These are phyloP conservation scores for Vigna trinervia DNA, from an alignment of 306 rosid genomes.

Conservation along the genomic window DNA sequence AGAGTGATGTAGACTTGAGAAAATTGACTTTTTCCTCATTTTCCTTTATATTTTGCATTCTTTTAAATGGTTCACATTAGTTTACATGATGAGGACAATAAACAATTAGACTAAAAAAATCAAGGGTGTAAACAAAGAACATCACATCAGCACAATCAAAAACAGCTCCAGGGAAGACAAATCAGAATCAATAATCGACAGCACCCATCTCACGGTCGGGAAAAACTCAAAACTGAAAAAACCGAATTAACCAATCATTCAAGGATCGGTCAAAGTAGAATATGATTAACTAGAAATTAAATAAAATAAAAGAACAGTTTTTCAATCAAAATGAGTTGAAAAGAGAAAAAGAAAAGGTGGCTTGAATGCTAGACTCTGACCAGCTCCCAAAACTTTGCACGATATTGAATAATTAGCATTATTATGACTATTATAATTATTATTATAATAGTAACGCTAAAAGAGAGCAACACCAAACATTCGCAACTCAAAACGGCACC, in stretches of 20 bases:
- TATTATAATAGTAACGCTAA: not conserved
- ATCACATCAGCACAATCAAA: conserved; percentile 72
- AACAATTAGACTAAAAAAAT: conserved; percentile 49
- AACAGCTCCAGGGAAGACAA: conserved; percentile 50
- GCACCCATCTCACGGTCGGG: conserved; percentile 44
- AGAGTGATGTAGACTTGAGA: conserved; percentile 41
- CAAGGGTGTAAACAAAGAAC: conserved; percentile 58
- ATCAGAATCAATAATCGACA: conserved; percentile 51
- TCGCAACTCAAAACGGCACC: conserved; percentile 44
- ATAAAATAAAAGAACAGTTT: not conserved
- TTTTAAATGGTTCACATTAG: conserved; percentile 45
- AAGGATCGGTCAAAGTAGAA: conserved; percentile 45
- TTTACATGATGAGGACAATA: conserved; percentile 52
- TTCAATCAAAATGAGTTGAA: not conserved
- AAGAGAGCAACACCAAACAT: conserved; percentile 32
- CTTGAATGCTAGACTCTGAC: conserved; percentile 35
- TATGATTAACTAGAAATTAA: not conserved
- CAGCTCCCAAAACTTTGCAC: conserved; percentile 20
- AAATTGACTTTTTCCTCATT: conserved; percentile 39
- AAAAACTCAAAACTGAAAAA: conserved; percentile 46
- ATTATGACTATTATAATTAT: not conserved
- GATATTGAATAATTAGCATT: conserved; percentile 16
- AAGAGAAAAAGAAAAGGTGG: conserved; percentile 18
- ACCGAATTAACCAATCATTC: conserved; percentile 52
- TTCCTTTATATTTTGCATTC: not conserved